Base-by-base conservation (phyloP, 2,329 filamentous ascomycete species). In the Cadophora sp. region DNA sequence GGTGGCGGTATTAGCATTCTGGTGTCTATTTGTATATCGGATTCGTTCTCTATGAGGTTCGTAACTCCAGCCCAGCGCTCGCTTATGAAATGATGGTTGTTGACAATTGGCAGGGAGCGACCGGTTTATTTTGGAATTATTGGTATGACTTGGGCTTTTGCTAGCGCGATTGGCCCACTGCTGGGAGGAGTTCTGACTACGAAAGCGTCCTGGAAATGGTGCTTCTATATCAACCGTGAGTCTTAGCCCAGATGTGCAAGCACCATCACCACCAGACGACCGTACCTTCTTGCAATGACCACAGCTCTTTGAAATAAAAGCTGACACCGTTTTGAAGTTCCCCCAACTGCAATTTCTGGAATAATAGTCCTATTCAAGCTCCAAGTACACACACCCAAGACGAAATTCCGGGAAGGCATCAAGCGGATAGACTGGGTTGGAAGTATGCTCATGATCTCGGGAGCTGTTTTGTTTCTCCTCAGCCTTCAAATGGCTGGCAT, bases 401-500 rank as follows among this genome's bases (percentile, higher is more conserved):
- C 74, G 1, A 83, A 86, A 0, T 75, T 91, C 3, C 75, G 79
- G 45, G 79, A 85, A 45, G 89, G 89, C 0, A 78, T 92, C 7
- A 85, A 84, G 67, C 86, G 85, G 0, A 80, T 87, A 27, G 85
- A 87, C 72, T 87, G 84, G 84, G 69, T 81, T 18, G 91, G 91
- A 0, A 87, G 84, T 0, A 55, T 89, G 13, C 67, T 61, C 36
- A 87, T 96, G 76, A 85, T 94, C 27, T 90, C 89, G 50, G 91
- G 89, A 24, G 93, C 91, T 0, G 82, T 96, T 33, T 93, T 96
- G 90, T 83, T 96, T 72, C 85, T 97, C 2, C 87, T 97, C 47
- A 93, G 93, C 1, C 85, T 97, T 7, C 90, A 96, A 73, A 92
- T 94, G 70, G 94, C 93, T 63, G 93, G 92, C 61, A 85, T 92